Base-by-base conservation (phyloP, 768 basidiomycete genomes). In the Mrakia gelida region DNA sequence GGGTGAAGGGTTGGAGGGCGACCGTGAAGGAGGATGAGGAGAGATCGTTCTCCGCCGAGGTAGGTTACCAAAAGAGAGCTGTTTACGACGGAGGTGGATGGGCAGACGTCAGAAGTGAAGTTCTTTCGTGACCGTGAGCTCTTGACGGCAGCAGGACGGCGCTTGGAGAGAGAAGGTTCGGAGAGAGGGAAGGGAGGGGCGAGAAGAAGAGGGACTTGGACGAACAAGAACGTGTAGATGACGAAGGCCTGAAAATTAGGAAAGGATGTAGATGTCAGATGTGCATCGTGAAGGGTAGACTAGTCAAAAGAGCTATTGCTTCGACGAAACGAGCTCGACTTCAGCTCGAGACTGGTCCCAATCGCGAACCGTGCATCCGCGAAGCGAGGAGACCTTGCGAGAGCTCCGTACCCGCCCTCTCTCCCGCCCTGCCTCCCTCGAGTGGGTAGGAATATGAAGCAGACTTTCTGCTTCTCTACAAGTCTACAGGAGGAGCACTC, bases 11-110 rank as follows among this genome's bases (percentile, higher is more conserved):
- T 93, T 0, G 97, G 94, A 1, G 90, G 91, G 49, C 97, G 88
- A 0, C 96, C 96, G 80, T 98, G 94, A 0, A 98, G 86, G 77
- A 94, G 88, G 78, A 97, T 97, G 63, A 99, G 88, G 8, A 99
- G 88, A 0, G 93, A 94, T 28, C 97, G 88, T 82, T 98, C 95
- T 71, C 96, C 97, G 54, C 97, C 97, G 11, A 86, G 83, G 77
- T 83, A 84, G 26, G 81, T 82, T 49, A 83, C 81, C 13, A 83
- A 81, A 0, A 85, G 49, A 13, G 74, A 62, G 70, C 76, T 72
- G 38, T 81, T 54, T 80, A 80, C 75, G 83, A 54, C 2, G 41
- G 28, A 56, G 16, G 28, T 21, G 10, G 34, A 28, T n/a, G 23
- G n/a, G 28, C 38, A 32, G 38, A n/a, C 21, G 23, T 62, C 1